phyloP scores from a whole-genome alignment of 2,329 filamentous ascomycete genomes.

The Lachnellula willkommii region DNA sequence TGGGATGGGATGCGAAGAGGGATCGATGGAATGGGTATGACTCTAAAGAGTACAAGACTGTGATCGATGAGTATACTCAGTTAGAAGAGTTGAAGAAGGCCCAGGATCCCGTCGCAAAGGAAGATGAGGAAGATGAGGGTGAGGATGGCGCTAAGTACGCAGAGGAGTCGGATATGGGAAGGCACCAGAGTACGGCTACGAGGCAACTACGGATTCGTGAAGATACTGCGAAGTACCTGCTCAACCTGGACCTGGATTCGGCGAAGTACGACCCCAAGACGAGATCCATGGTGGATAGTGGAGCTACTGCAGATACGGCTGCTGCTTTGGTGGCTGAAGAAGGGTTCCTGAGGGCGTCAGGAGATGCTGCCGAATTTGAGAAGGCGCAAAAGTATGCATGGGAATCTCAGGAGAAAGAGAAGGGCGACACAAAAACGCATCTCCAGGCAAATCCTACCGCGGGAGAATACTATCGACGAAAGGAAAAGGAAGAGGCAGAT shows the following conservation, averaged over 20 bases:
- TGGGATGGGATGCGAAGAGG: conserved; percentile 95
- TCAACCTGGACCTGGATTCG: conserved; percentile 92
- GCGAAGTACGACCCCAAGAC: conserved; percentile 98
- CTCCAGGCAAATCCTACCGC: conserved; percentile 95
- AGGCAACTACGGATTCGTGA: conserved; percentile 87
- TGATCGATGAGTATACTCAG: conserved; percentile 86
- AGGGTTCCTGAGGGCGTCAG: conserved; percentile 81
- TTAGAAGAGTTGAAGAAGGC: conserved; percentile 67
- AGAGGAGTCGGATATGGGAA: conserved; percentile 94
- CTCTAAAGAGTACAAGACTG: conserved; percentile 72
- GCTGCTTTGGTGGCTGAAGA: conserved; percentile 85
- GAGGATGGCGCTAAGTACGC: conserved; percentile 72
- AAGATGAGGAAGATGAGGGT: conserved; percentile 46
- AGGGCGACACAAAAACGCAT: conserved; percentile 74
- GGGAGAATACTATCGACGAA: conserved; percentile 77
- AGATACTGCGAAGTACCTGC: conserved; percentile 92
- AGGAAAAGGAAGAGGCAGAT: conserved; percentile 69
- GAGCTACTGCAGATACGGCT: conserved; percentile 72
- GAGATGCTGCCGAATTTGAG: conserved; percentile 90
- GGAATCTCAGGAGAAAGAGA: conserved; percentile 78
- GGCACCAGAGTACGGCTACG: conserved; percentile 85
- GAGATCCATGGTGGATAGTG: conserved; percentile 79
- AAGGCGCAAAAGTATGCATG: conserved; percentile 85
- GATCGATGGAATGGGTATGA: conserved; percentile 99
- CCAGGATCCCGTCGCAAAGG: conserved; percentile 42